Evolutionary conservation across 2,329 filamentous ascomycete genomes (phyloP), one percentile per base, ranked within the genome.

Genomic region (Penicillium sp.): DNA sequence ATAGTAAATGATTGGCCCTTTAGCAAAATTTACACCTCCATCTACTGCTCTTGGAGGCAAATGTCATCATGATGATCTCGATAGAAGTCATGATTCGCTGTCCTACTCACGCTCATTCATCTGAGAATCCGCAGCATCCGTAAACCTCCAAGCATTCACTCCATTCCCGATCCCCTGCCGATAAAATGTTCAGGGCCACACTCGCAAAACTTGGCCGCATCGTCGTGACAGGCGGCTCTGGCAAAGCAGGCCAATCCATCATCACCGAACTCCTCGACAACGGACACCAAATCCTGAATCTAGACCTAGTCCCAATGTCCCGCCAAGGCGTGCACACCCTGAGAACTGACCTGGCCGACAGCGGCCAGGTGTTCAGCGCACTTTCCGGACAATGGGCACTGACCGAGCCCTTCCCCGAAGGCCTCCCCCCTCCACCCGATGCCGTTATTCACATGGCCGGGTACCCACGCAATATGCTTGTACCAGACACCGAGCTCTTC

Each of bases 381-480:
- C 66, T 85, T 11, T 82, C 79, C 14, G 81, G 80, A 0, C 83
- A 87, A 63, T 86, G 84, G 73, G 73, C 79, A 62, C 80, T 84
- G 63, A 74, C 56, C 48, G 70, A 68, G 59, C 73, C 60, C 44
- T 75, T 66, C 69, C 71, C 52, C 57, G 73, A 45, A 46, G 65
- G 71, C 74, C 11, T 79, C 76, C 24, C 68, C 69, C 2, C 75
- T 75, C 1, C 58, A 6, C 84, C 85, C 0, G 84, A 87, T 65
- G 85, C 82, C 0, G 81, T 88, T 51, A 84, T 88, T 52, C 85
- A 88, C 68, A 83, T 87, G 44, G 83, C 80, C 16, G 84, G 83
- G 0, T 83, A 82, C 61, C 80, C 85, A 0, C 77, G 84, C 21
- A 85, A 85, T 64, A 81, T 87, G 79, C 75, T 87, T 2, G 84